Conservation (phyloP, 2,329 filamentous ascomycete genomes). For the Colletotrichum acutatum region DNA sequence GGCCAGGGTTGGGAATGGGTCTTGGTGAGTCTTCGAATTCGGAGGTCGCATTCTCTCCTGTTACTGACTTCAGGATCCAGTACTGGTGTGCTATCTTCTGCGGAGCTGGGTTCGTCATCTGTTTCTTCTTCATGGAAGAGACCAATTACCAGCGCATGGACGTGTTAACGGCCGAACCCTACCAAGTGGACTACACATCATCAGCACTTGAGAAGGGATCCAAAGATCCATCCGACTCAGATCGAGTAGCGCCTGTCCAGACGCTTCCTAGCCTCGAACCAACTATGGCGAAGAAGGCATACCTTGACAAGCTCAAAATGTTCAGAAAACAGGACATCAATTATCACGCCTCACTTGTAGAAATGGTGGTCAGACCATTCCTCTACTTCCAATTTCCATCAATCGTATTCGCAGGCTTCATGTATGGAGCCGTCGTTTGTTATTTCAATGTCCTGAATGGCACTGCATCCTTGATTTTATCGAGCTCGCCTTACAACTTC, state of each 20-base stretch:
- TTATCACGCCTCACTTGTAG: not conserved
- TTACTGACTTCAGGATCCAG: not conserved
- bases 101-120: slow-evolving; percentile 46
- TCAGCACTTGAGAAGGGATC: not conserved
- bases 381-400: not conserved
- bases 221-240: not conserved
- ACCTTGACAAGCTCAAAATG: not conserved
- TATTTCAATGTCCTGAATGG: not conserved
- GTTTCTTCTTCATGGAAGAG: slow-evolving; percentile 70
- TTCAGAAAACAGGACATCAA: not conserved
- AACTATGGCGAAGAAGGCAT: not conserved
- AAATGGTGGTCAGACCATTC: not conserved
- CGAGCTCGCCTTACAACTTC: not conserved
- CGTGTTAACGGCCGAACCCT: not conserved
- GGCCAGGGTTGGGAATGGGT: slow-evolving; percentile 54
- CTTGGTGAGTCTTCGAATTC: slow-evolving; percentile 39
- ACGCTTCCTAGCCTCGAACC: not conserved
- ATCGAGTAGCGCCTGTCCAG: not conserved
- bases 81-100: slow-evolving; percentile 55
- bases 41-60: not conserved
- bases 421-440: not conserved
- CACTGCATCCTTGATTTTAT: not conserved
- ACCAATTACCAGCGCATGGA: slow-evolving; percentile 59
- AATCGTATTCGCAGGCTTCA: not conserved
- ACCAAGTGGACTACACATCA: not conserved